These are phyloP conservation scores for Adiantum capillusveneris DNA, from an alignment of 75 land plant species.

Conservation along the genomic window DNA sequence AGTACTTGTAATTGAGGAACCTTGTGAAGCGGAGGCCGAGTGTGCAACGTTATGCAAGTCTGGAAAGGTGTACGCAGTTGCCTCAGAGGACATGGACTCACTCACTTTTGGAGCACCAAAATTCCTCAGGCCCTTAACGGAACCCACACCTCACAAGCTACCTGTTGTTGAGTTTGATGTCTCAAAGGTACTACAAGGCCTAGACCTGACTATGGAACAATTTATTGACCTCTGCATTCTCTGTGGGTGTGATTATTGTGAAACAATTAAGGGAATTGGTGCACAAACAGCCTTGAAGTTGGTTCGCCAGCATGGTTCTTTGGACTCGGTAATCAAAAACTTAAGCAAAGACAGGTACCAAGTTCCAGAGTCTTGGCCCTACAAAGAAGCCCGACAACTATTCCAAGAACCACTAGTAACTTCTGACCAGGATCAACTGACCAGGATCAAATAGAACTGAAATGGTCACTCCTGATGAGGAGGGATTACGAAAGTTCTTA, in stretches of 20 bases:
- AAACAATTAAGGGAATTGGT: constrained; percentile 93
- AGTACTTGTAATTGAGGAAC: constrained; percentile 78
- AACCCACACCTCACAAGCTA: constrained; percentile 78
- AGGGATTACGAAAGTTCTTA: constrained; percentile 74
- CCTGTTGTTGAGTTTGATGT: constrained; percentile 95
- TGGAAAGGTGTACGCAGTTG: constrained; percentile 93
- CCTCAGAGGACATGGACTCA: constrained; percentile 99
- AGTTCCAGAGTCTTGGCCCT: constrained; percentile 90
- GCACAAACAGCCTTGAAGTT: constrained; percentile 89
- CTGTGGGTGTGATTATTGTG: constrained; percentile 96
- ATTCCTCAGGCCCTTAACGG: constrained; percentile 88
- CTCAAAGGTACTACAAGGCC: constrained; percentile 73
- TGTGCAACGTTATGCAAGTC: constrained; percentile 88
- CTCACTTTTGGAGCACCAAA: constrained; percentile 87
- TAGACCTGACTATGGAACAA: constrained; percentile 88
- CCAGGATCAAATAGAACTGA: constrained; percentile 54
- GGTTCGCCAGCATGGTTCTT: constrained; percentile 81
- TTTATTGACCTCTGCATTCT: constrained; percentile 96
- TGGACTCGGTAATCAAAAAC: constrained; percentile 76
- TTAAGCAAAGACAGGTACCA: constrained; percentile 86
- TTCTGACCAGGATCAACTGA: constrained; percentile 35
- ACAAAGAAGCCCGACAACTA: constrained; percentile 75
- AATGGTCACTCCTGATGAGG: constrained; percentile 49
- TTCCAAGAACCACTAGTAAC: constrained; percentile 81
- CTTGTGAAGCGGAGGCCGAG: constrained; percentile 96